Conservation (phyloP, 2,329 filamentous ascomycete genomes). For the Xylaria multiplex region DNA sequence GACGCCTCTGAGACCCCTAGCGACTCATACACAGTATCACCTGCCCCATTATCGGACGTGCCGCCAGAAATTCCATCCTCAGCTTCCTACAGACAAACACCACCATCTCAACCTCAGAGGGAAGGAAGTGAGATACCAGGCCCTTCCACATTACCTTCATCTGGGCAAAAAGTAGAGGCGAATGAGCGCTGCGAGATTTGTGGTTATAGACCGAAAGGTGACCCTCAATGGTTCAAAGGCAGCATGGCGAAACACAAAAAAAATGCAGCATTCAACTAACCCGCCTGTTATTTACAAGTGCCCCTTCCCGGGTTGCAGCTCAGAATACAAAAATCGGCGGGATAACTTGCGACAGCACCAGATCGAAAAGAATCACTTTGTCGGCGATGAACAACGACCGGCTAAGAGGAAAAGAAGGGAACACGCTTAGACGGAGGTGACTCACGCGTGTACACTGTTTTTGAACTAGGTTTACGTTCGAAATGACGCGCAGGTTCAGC, state of each 20-base stretch:
- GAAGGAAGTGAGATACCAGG: slow-evolving; percentile 31
- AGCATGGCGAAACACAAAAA: slow-evolving; percentile 69
- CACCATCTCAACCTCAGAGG: slow-evolving; percentile 29
- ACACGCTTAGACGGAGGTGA: slow-evolving; percentile 20
- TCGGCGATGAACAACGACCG: slow-evolving; percentile 56
- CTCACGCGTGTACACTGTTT: slow-evolving; percentile 12
- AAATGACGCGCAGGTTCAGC: slow-evolving; percentile 27
- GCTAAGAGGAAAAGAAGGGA: slow-evolving; percentile 59
- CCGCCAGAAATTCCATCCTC: slow-evolving; percentile 26
- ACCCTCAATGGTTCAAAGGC: slow-evolving; percentile 67
- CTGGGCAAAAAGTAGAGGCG: slow-evolving; percentile 53
- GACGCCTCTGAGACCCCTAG: slow-evolving; percentile 37
- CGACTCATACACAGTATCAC: slow-evolving; percentile 37
- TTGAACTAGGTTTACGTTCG: slow-evolving; percentile 15
- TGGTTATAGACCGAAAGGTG: slow-evolving; percentile 65
- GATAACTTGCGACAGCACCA: slow-evolving; percentile 68
- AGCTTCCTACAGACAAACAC: slow-evolving; percentile 35
- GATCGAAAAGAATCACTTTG: slow-evolving; percentile 65
- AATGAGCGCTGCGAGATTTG: slow-evolving; percentile 62
- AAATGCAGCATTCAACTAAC: slow-evolving; percentile 61
- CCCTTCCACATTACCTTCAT: slow-evolving; percentile 37
- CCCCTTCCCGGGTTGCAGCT: slow-evolving; percentile 63
- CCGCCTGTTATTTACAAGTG: slow-evolving; percentile 64
- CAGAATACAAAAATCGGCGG: slow-evolving; percentile 64
- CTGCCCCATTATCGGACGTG: slow-evolving; percentile 36